Evolutionary conservation across 352 stramenopile genomes (phyloP).

Genomic region (Pythium folliculosum): DNA sequence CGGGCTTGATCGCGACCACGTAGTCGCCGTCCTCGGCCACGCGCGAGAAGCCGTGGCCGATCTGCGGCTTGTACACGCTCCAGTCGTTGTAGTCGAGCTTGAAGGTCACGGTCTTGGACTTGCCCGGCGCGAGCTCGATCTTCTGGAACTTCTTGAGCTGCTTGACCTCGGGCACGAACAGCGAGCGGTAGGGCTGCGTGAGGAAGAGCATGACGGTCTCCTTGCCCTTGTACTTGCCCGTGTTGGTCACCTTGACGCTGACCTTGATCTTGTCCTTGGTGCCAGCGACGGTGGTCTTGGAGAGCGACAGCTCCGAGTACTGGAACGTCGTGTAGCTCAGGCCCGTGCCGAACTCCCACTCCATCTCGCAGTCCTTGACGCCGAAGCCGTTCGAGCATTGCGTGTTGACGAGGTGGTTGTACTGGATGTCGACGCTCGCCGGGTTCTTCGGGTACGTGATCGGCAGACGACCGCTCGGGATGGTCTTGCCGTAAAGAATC

Average conservation of each 20-base stretch:
- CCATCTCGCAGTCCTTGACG: constrained; percentile 22
- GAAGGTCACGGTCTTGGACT: constrained; percentile 45
- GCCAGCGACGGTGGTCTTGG: constrained; percentile 31
- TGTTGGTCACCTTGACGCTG: constrained; percentile 32
- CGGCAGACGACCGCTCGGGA: constrained; percentile 79
- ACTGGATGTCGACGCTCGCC: constrained; percentile 64
- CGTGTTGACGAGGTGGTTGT: constrained; percentile 65
- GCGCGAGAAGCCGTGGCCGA: constrained; percentile 42
- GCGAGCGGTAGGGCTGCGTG: constrained; percentile 24
- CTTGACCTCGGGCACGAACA: constrained; percentile 65
- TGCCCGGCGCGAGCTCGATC: constrained; percentile 39
- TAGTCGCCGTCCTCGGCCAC: constrained; percentile 52
- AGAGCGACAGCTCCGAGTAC: constrained; percentile 42
- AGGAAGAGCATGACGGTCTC: constrained; percentile 50
- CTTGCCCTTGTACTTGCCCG: constrained; percentile 37
- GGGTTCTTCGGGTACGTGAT: constrained; percentile 81
- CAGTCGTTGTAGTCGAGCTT: constrained; percentile 44
- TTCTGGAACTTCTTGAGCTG: constrained; percentile 77
- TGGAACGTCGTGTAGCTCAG: constrained; percentile 61
- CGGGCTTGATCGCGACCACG: constrained; percentile 57
- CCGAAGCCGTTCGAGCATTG: constrained; percentile 21
- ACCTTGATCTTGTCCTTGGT: constrained; percentile 24
- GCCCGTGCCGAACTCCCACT: constrained; percentile 69
- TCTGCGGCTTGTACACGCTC: constrained; percentile 54
- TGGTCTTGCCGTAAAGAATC: constrained; percentile 76